phyloP scores from a whole-genome alignment of 306 rosid genomes.

The Luffa aegyptiaca region DNA sequence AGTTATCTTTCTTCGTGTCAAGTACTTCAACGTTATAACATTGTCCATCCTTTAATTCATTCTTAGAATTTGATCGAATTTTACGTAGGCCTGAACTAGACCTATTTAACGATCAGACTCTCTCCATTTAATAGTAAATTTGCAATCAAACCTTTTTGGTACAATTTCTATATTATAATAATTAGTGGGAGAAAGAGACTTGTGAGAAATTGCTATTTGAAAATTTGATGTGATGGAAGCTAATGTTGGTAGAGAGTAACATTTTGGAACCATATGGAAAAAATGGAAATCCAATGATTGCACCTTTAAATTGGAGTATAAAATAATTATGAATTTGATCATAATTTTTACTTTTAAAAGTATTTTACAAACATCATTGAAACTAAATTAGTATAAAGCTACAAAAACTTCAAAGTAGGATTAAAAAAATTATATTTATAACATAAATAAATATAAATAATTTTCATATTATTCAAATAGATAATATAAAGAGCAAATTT shows the following conservation, averaged over 20 bases:
- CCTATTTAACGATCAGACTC: not conserved
- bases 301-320: not conserved
- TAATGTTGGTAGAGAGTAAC: not conserved
- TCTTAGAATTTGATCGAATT: no score
- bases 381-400: not conserved
- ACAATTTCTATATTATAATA: not conserved
- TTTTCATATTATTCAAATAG: no score
- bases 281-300: not conserved
- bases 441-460: no score
- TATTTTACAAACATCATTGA: not conserved
- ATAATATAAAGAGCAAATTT: no score
- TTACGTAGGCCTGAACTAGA: not conserved
- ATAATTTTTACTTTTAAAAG: not conserved
- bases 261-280: not conserved
- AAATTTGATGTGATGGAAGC: conserved; percentile 7
- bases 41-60: no score
- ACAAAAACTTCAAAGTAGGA: not conserved
- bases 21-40: no score
- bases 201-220: not conserved
- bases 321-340: not conserved
- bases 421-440: not conserved
- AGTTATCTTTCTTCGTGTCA: no score
- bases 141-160: not conserved
- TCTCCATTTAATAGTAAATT: not conserved
- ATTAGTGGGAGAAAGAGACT: not conserved